Evolutionary conservation across 1,139 yeast genomes (phyloP).

Genomic region (Entelexis paramagnoliae): DNA sequence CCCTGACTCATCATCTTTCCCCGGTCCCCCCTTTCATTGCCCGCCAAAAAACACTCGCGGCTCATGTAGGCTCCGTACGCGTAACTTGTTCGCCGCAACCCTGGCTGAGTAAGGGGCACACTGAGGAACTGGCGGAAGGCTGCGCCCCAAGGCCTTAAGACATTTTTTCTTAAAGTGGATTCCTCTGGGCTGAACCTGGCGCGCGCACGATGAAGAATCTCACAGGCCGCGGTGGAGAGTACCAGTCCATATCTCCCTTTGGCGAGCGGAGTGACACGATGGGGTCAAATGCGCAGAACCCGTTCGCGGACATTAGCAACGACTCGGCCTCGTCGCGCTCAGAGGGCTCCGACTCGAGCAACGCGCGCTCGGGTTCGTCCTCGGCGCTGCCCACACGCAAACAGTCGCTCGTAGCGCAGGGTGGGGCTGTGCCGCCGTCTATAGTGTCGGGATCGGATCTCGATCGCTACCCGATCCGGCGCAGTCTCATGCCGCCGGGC

Average conservation of each 20-base stretch:
- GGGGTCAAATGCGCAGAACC: constrained; percentile 11
- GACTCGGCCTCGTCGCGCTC: constrained; percentile 20
- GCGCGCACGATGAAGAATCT: constrained; percentile 17
- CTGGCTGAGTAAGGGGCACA: not conserved
- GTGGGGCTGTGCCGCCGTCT: constrained; percentile 18
- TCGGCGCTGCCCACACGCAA: constrained; percentile 1
- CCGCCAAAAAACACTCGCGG: not conserved
- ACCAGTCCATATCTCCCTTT: constrained; percentile 16
- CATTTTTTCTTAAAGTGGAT: constrained; percentile 1
- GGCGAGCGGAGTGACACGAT: constrained; percentile 11
- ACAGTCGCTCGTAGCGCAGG: not conserved
- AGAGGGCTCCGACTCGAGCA: constrained; percentile 9
- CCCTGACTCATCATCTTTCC: not conserved
- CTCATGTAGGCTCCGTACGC: not conserved
- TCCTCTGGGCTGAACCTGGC: not conserved
- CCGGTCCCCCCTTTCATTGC: not conserved
- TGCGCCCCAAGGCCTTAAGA: not conserved
- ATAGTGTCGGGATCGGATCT: constrained; percentile 27
- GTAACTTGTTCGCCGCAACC: not conserved
- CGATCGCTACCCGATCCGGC: constrained; percentile 34
- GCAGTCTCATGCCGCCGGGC: constrained; percentile 17
- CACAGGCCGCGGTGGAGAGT: constrained; percentile 19
- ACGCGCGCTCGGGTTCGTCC: constrained; percentile 7
- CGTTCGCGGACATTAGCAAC: constrained; percentile 20
- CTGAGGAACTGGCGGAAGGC: not conserved